These are phyloP conservation scores for Pyrenochaeta sp. DNA, from an alignment of 2,329 filamentous ascomycete genomes.

Conservation along the genomic window DNA sequence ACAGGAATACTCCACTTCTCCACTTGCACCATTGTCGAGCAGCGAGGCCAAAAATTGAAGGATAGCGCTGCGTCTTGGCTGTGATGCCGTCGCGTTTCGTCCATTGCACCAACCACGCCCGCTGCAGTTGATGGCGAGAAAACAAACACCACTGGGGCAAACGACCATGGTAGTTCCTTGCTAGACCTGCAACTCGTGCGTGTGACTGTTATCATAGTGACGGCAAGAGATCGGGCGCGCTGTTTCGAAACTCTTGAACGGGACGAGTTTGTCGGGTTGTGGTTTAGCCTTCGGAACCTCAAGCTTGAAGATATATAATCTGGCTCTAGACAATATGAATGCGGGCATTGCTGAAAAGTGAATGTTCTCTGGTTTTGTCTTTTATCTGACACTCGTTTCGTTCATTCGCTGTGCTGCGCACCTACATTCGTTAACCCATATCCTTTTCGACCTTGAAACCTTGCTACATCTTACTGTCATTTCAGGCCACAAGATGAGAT, in stretches of 20 bases:
- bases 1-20: neutral
- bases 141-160: too few species aligned
- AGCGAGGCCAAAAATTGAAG: slow-evolving; percentile 5
- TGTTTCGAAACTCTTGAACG: too few species aligned
- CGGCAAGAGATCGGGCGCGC: too few species aligned
- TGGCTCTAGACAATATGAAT: neutral
- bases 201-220: too few species aligned
- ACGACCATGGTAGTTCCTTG: too few species aligned
- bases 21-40: neutral
- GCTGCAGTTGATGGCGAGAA: too few species aligned
- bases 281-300: neutral
- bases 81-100: slow-evolving; percentile 3
- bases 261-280: too few species aligned
- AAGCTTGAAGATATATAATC: neutral
- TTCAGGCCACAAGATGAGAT: slow-evolving; percentile 38
- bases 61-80: slow-evolving; percentile 2
- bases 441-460: too few species aligned
- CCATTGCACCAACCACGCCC: too few species aligned
- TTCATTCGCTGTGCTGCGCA: slow-evolving; percentile 29
- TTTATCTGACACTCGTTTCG: slow-evolving; percentile 14
- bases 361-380: too few species aligned
- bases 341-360: neutral
- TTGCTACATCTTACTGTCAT: too few species aligned
- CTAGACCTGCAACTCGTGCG: too few species aligned
- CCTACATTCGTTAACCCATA: slow-evolving; percentile 13